These are phyloP conservation scores for Calocybe cyanea DNA, from an alignment of 768 basidiomycete species.

Conservation along the genomic window DNA sequence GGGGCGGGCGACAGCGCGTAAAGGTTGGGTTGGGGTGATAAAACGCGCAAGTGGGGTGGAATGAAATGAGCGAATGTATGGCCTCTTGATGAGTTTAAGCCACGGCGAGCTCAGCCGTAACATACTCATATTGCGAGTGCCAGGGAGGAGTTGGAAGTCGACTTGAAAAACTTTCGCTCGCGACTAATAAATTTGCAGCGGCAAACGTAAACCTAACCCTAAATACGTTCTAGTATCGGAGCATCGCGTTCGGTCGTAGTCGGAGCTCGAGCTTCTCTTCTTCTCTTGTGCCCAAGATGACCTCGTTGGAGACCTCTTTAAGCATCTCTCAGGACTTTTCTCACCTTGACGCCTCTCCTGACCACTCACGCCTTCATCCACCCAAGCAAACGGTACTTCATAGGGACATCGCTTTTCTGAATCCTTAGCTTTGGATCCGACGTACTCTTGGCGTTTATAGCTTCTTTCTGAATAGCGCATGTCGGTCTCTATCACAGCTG, in stretches of 20 bases:
- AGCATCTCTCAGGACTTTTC: too few species aligned
- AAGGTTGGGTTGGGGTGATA: conserved; percentile 45
- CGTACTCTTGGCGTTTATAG: too few species aligned
- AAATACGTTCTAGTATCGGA: conserved; percentile 8
- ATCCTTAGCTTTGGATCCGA: neutral
- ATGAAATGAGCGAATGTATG: conserved; percentile 48
- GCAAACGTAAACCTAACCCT: conserved; percentile 5
- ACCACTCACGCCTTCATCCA: too few species aligned
- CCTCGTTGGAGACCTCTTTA: too few species aligned
- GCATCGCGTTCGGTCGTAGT: conserved; percentile 5
- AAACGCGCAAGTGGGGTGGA: conserved; percentile 31
- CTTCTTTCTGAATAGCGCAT: too few species aligned
- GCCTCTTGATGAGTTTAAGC: conserved; percentile 29
- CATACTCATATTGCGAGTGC: conserved; percentile 33
- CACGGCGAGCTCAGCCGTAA: conserved; percentile 39
- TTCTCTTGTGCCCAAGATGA: neutral
- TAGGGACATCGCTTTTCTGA: too few species aligned
- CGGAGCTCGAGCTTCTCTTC: conserved; percentile 2
- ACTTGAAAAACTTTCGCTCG: conserved; percentile 15
- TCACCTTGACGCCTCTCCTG: too few species aligned
- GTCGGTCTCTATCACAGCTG: too few species aligned
- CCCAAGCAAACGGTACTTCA: too few species aligned
- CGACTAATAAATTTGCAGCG: conserved; percentile 10
- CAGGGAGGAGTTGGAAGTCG: conserved; percentile 9
- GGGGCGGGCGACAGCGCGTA: conserved; percentile 68